Evolutionary conservation across 2,329 filamentous ascomycete genomes (phyloP).

Genomic region (Chaetomiaceae sp.): DNA sequence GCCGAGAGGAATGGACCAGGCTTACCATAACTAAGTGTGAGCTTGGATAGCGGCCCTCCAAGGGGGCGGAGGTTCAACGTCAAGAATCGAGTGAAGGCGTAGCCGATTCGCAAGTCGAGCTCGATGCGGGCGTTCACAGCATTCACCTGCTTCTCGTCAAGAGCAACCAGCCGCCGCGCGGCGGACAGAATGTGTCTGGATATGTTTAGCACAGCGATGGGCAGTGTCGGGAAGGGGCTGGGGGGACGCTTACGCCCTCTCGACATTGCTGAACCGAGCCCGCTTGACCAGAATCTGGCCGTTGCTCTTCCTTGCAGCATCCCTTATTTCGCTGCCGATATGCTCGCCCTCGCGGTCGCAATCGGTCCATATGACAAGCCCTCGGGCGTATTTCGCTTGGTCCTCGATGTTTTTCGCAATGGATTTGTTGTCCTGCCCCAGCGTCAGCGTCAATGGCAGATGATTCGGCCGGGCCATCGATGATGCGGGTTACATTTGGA

Average conservation of each 20-base stretch:
- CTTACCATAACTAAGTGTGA: slow-evolving; percentile 76
- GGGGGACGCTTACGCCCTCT: slow-evolving; percentile 64
- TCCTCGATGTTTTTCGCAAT: slow-evolving; percentile 81
- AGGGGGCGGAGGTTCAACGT: slow-evolving; percentile 72
- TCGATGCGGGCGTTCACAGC: slow-evolving; percentile 88
- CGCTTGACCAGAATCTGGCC: slow-evolving; percentile 71
- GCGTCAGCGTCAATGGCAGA: background rate
- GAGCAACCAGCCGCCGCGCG: slow-evolving; percentile 66
- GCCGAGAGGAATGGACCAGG: background rate
- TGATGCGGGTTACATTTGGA: slow-evolving; percentile 48
- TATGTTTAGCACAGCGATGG: background rate
- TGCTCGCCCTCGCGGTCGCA: slow-evolving; percentile 97
- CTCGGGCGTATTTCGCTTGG: slow-evolving; percentile 67
- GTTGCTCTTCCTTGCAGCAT: slow-evolving; percentile 73
- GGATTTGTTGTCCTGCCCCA: slow-evolving; percentile 62
- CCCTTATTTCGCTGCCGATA: slow-evolving; percentile 85
- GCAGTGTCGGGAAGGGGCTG: background rate
- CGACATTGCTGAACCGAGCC: slow-evolving; percentile 93
- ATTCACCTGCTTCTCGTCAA: slow-evolving; percentile 82
- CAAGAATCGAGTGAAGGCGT: slow-evolving; percentile 84
- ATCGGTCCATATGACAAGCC: slow-evolving; percentile 96
- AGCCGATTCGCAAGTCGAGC: slow-evolving; percentile 86
- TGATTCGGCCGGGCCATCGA: background rate
- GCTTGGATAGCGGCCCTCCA: slow-evolving; percentile 59
- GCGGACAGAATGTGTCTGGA: slow-evolving; percentile 80